Percentiles rank a stretch among this genome's conserved stretches.
phyloP scores from a whole-genome alignment of 257 asterid species.

The Fraxinus anomala region DNA sequence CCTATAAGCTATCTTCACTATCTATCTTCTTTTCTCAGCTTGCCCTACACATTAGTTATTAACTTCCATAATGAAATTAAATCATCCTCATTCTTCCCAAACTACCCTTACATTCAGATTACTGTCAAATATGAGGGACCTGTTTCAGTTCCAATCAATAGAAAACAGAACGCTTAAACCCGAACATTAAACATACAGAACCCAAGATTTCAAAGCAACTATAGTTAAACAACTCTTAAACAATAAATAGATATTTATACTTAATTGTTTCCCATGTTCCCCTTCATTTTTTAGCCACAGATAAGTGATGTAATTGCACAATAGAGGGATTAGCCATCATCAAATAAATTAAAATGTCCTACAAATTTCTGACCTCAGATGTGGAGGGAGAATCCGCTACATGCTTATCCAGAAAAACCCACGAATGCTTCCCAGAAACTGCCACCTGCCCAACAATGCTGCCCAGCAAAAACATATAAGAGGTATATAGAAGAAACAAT shows the following conservation, averaged over 20 bases:
- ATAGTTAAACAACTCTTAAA: not conserved
- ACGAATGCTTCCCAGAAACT: conserved; percentile 83
- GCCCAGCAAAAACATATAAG: conserved; percentile 28
- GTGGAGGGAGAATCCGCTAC: conserved; percentile 44
- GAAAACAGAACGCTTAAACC: not conserved
- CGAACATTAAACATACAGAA: not conserved
- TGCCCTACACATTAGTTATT: conserved; percentile 7
- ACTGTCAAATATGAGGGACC: conserved; percentile 13
- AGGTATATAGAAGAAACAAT: conserved; percentile 3
- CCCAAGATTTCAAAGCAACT: no score
- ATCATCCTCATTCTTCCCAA: not conserved
- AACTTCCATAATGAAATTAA: conserved; percentile 14
- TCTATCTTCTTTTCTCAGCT: conserved; percentile 13
- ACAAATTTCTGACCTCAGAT: conserved; percentile 54
- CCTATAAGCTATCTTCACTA: conserved; percentile 17
- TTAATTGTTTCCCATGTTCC: not conserved
- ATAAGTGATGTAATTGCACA: not conserved
- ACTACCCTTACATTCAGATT: conserved; percentile 19
- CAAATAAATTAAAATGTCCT: not conserved
- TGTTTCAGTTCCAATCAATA: conserved; percentile 9
- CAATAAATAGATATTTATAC: not conserved
- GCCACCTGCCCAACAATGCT: conserved; percentile 93
- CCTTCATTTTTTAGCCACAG: not conserved
- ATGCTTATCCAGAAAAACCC: conserved; percentile 67
- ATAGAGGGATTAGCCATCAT: not conserved